Evolutionary conservation across 2,329 filamentous ascomycete genomes (phyloP).

Genomic region (Exophiala xenobiotica): DNA sequence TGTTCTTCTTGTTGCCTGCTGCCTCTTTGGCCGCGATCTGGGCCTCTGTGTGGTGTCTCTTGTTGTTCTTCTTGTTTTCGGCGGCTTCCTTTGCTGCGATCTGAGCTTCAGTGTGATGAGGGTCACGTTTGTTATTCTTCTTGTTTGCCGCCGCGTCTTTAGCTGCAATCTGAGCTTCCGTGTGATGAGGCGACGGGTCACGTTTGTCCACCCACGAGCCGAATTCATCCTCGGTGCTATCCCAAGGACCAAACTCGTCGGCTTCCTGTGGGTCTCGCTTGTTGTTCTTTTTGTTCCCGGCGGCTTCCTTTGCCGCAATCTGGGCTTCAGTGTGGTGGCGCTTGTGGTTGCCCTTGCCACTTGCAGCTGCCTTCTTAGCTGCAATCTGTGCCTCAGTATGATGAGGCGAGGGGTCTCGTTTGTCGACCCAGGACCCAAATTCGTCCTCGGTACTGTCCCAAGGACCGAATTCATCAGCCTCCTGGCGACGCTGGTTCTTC

Average conservation of each 20-base stretch:
- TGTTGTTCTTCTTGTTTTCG: not conserved
- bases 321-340: not conserved
- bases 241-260: not conserved
- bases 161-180: constrained; percentile 13
- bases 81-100: not conserved
- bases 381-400: constrained; percentile 15
- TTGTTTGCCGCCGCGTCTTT: constrained; percentile 7
- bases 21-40: constrained; percentile 17
- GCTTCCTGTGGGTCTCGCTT: not conserved
- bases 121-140: constrained; percentile 4
- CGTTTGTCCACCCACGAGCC: constrained; percentile 17
- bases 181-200: constrained; percentile 10
- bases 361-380: constrained; percentile 8
- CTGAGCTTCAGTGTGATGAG: not conserved
- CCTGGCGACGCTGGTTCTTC: constrained; percentile 4
- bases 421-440: constrained; percentile 11
- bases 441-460: constrained; percentile 11
- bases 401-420: constrained; percentile 9
- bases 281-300: not conserved
- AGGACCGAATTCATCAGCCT: constrained; percentile 4
- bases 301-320: not conserved
- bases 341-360: constrained; percentile 1
- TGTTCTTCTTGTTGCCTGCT: constrained; percentile 7
- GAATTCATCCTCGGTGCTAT: constrained; percentile 9
- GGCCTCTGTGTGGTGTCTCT: constrained; percentile 10